Evolutionary conservation across 2,329 filamentous ascomycete genomes (phyloP).

Genomic region (Talaromyces amestolkiae): DNA sequence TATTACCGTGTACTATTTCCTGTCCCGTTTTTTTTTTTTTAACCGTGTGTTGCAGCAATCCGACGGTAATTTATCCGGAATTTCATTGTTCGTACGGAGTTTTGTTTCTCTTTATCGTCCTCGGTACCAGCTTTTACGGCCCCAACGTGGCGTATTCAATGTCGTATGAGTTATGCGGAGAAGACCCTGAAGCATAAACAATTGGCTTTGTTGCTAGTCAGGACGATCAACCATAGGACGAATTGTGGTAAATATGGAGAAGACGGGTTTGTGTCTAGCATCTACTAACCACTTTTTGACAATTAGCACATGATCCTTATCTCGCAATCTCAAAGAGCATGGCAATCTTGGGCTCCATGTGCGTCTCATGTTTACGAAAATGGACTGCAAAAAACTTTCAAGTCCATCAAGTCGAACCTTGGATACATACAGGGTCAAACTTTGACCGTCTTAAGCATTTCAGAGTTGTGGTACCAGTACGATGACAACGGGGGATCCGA

Average conservation of each 20-base stretch:
- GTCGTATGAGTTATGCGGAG: conserved; percentile 4
- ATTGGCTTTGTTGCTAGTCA: neutral
- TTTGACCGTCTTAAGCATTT: neutral
- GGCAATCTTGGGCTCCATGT: no score
- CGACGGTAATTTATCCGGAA: neutral
- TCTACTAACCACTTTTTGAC: neutral
- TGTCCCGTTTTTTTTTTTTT: neutral
- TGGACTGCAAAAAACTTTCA: neutral
- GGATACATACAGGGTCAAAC: neutral
- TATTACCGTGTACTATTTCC: neutral
- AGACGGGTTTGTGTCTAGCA: neutral
- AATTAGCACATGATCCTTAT: neutral
- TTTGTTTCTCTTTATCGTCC: neutral
- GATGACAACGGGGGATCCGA: conserved; percentile 2
- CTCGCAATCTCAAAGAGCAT: neutral
- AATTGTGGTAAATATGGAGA: neutral
- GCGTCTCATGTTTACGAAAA: neutral
- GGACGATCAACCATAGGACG: neutral
- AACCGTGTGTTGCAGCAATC: neutral
- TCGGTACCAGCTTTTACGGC: neutral
- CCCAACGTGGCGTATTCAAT: neutral
- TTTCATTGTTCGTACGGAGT: neutral
- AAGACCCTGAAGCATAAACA: neutral
- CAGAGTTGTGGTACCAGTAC: neutral
- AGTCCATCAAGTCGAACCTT: neutral